Conservation (phyloP, 768 basidiomycete species). For the Kwoniella heveanensis region DNA sequence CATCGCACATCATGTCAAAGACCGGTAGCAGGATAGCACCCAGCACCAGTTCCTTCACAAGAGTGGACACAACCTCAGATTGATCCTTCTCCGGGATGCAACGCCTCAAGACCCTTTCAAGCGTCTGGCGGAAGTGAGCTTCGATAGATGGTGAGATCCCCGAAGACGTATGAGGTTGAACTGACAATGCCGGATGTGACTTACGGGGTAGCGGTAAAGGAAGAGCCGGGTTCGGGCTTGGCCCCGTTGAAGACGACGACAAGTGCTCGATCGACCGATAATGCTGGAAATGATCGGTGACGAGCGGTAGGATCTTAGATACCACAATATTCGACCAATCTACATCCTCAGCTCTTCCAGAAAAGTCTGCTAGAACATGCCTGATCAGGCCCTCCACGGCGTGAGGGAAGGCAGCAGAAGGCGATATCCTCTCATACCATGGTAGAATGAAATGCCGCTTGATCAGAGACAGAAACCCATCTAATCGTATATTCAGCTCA, state of each 20-base stretch:
- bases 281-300: slow-evolving; percentile 85
- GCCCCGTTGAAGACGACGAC: slow-evolving; percentile 28
- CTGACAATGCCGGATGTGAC: slow-evolving; percentile 35
- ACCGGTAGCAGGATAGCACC: slow-evolving; percentile 82
- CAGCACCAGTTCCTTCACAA: slow-evolving; percentile 77
- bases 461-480: slow-evolving; percentile 77
- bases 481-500: slow-evolving; percentile 69
- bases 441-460: slow-evolving; percentile 82
- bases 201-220: slow-evolving; percentile 41
- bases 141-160: slow-evolving; percentile 83
- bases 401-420: slow-evolving; percentile 82
- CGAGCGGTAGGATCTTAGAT: slow-evolving; percentile 79
- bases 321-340: slow-evolving; percentile 78
- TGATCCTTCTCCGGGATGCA: slow-evolving; percentile 76
- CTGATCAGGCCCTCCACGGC: slow-evolving; percentile 78
- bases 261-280: slow-evolving; percentile 79
- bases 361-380: slow-evolving; percentile 64
- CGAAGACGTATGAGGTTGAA: slow-evolving; percentile 16
- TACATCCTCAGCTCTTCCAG: slow-evolving; percentile 63
- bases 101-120: slow-evolving; percentile 71
- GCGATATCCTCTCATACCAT: slow-evolving; percentile 86
- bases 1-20: slow-evolving; percentile 89
- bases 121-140: slow-evolving; percentile 71
- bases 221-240: slow-evolving; percentile 24
- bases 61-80: slow-evolving; percentile 71